phyloP scores from a whole-genome alignment of 2,329 filamentous ascomycete genomes.

The Calonectria henricotiae region DNA sequence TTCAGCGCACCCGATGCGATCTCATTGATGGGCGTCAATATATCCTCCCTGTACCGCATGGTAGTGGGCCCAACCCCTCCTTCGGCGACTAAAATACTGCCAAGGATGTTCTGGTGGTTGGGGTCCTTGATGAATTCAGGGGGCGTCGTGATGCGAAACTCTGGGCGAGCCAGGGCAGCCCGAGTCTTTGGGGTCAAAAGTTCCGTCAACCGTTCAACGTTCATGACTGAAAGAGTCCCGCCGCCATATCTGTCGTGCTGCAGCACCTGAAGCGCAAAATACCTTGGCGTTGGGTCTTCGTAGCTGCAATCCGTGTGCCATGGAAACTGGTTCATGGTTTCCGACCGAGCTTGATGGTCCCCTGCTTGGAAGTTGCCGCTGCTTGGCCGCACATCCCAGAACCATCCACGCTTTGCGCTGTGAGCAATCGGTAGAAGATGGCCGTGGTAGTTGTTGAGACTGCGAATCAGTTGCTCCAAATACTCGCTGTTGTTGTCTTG shows the following conservation, averaged over 20 bases:
- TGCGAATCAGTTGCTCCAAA: conserved; percentile 55
- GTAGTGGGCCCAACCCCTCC: conserved; percentile 25
- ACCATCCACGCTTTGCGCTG: conserved; percentile 62
- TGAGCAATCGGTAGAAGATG: conserved; percentile 61
- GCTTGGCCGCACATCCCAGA: conserved; percentile 62
- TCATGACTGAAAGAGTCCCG: conserved; percentile 61
- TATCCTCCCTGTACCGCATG: conserved; percentile 56
- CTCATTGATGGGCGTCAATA: conserved; percentile 52
- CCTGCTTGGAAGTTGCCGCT: conserved; percentile 51
- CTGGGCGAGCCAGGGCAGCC: conserved; percentile 46
- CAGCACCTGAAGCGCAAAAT: conserved; percentile 62
- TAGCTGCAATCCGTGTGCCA: conserved; percentile 66
- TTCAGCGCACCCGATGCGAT: conserved; percentile 47
- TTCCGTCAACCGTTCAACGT: conserved; percentile 51
- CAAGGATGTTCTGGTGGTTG: conserved; percentile 40
- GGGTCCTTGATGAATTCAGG: conserved; percentile 57
- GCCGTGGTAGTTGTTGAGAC: conserved; percentile 55
- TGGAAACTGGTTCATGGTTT: conserved; percentile 62
- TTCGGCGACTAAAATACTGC: conserved; percentile 45
- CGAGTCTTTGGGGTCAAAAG: conserved; percentile 50
- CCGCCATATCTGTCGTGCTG: conserved; percentile 61
- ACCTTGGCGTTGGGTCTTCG: conserved; percentile 57
- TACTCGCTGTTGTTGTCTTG: conserved; percentile 56
- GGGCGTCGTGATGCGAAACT: conserved; percentile 56
- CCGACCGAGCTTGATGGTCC: conserved; percentile 58